A percentile compares a stretch with the other conserved stretches of the same genome.
Evolutionary conservation across 768 basidiomycete species (phyloP).

Genomic region (Scleroderma citrinum): DNA sequence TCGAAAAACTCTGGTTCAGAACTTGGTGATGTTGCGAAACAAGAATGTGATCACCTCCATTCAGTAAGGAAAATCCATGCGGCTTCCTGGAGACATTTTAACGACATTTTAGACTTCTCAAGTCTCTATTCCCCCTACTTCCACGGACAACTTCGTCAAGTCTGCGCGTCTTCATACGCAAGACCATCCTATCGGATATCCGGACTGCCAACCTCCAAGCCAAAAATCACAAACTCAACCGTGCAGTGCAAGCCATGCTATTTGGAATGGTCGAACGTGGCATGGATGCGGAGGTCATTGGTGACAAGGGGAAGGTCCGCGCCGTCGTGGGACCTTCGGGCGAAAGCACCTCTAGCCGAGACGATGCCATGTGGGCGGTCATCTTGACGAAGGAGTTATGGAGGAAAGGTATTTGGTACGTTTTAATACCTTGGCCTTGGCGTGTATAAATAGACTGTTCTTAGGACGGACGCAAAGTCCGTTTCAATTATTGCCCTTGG

Average conservation of each 20-base stretch:
- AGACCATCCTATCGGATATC: conserved; percentile 91
- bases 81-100: conserved; percentile 3
- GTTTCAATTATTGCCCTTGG: conserved; percentile 89
- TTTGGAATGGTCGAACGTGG: conserved; percentile 95
- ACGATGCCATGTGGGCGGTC: conserved; percentile 98
- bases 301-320: conserved; percentile 77
- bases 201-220: conserved; percentile 81
- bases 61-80: conserved; percentile 50
- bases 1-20: conserved; percentile 80
- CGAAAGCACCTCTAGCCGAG: conserved; percentile 45
- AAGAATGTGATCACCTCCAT: conserved; percentile 90
- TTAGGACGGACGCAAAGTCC: conserved; percentile 84
- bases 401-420: conserved; percentile 85
- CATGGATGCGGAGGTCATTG: conserved; percentile 73
- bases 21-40: conserved; percentile 88
- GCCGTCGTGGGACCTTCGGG: conserved; percentile 32
- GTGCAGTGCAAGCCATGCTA: conserved; percentile 91
- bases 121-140: conserved; percentile 88
- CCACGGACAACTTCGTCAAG: conserved; percentile 87
- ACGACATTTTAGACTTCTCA: conserved; percentile 59
- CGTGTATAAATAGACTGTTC: not conserved
- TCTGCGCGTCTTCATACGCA: conserved; percentile 81
- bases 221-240: conserved; percentile 94
- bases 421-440: not conserved
- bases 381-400: conserved; percentile 91